Conservation (phyloP, 2,329 filamentous ascomycete species). For the Paecilomyces niveus region DNA sequence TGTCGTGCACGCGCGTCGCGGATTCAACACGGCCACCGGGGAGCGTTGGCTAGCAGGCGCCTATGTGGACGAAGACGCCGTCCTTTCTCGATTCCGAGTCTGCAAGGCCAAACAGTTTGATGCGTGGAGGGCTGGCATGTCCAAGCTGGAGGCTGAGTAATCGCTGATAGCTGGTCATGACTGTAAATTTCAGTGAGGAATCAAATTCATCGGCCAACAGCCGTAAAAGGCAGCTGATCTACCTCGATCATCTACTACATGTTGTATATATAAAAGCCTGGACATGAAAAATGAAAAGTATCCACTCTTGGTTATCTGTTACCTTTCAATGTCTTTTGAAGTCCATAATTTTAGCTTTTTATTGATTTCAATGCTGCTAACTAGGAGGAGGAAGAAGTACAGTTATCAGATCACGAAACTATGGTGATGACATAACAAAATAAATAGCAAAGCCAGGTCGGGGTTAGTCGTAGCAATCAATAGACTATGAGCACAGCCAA, state of each 20-base stretch:
- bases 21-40: slow-evolving; percentile 61
- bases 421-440: not conserved
- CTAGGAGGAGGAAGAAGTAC: not conserved
- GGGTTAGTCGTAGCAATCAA: no score
- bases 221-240: no score
- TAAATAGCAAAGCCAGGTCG: no score
- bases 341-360: not conserved
- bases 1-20: slow-evolving; percentile 72
- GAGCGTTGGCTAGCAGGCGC: slow-evolving; percentile 77
- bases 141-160: not conserved
- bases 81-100: slow-evolving; percentile 42
- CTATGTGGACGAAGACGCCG: slow-evolving; percentile 67
- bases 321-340: not conserved
- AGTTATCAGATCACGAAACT: not conserved
- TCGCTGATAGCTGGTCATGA: not conserved
- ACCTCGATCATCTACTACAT: not conserved
- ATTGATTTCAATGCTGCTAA: not conserved
- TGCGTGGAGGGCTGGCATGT: slow-evolving; percentile 4
- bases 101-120: slow-evolving; percentile 18
- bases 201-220: not conserved
- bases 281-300: not conserved
- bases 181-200: not conserved
- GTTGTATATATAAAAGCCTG: not conserved
- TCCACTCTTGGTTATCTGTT: not conserved
- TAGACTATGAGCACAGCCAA: not conserved